Percentiles rank a stretch among this genome's conserved stretches.
Evolutionary conservation across 768 basidiomycete genomes (phyloP).

Genomic region (Serendipita sp.): DNA sequence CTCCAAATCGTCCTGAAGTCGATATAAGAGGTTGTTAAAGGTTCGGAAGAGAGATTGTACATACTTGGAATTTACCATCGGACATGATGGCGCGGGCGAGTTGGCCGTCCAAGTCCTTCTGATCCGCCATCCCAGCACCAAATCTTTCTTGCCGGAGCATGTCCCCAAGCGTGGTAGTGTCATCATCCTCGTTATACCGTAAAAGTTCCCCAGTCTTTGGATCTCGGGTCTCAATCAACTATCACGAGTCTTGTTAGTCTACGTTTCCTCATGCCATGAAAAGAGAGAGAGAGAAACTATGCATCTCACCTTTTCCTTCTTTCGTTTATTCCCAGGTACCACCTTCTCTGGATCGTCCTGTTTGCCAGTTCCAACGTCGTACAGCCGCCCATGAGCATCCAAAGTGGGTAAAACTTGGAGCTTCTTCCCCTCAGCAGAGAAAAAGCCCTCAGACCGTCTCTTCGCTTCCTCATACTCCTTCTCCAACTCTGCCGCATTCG

Average conservation of each 20-base stretch:
- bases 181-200: slow-evolving; percentile 82
- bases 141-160: slow-evolving; percentile 88
- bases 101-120: slow-evolving; percentile 81
- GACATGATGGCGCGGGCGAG: slow-evolving; percentile 76
- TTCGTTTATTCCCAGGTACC: slow-evolving; percentile 56
- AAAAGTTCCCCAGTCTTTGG: slow-evolving; percentile 78
- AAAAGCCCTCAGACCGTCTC: slow-evolving; percentile 26
- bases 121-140: slow-evolving; percentile 73
- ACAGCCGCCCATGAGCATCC: slow-evolving; percentile 67
- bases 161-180: slow-evolving; percentile 54
- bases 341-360: slow-evolving; percentile 28
- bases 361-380: slow-evolving; percentile 75
- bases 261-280: neutral
- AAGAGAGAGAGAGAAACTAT: neutral
- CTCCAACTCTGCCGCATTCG: slow-evolving; percentile 63
- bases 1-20: slow-evolving; percentile 59
- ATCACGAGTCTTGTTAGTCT: neutral
- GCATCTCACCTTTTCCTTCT: slow-evolving; percentile 46
- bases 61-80: slow-evolving; percentile 74
- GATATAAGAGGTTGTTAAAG: neutral
- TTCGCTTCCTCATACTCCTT: slow-evolving; percentile 64
- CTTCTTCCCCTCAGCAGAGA: slow-evolving; percentile 24
- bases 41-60: slow-evolving; percentile 10
- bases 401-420: slow-evolving; percentile 78
- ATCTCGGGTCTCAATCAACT: slow-evolving; percentile 75